Base-by-base conservation (phyloP, 78 protist genomes). In the Dictyostelium capitatum region DNA sequence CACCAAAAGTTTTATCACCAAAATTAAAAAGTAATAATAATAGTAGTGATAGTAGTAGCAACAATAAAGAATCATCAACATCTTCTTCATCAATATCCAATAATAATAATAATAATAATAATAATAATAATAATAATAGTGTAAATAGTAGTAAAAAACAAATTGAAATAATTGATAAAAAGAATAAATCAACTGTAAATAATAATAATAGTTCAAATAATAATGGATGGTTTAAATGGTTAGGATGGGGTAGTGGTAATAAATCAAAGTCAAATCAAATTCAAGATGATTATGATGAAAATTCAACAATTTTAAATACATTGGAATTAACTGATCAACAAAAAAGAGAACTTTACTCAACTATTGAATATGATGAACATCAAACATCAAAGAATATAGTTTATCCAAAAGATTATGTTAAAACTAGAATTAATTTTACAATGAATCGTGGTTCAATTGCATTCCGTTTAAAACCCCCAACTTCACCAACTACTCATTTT, bases 341-440 rank as follows among this genome's bases (percentile, higher is more conserved):
- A 37, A 74, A 47, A 41, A 51, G 92, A 32, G 92, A 74, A 30
- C 65, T 87, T 48, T 87, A 77, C 20, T 50, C 80, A 12, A 87
- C 92, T 9, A 87, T 87, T 37, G 92, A 87, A 28, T 87, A 87
- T 87, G 83, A 87, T 77, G 92, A 87, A 23, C 82, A 87, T 59
- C 92, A 87, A 47, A 53, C 12, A 7, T 37, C 77, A 64, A 54
- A 50, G 28, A 87, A 77, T 65, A 87, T 87, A 23, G 81, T 87
- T 48, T 87, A 87, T 87, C 92, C 92, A 23, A 87, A 87, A 51
- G 92, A 87, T 41, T 87, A 77, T 87, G 92, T 87, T 14, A 87
- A 87, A 50, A 87, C 82, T 10, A 74, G 92, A 64, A 62, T 87
- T 19, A 87, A 87, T 25, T 87, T 87, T 51, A 59, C 28, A 15